Percentiles rank a stretch among this genome's conserved stretches.
Conservation (phyloP, 2,329 filamentous ascomycete genomes). For the Cytospora schulzeri region DNA sequence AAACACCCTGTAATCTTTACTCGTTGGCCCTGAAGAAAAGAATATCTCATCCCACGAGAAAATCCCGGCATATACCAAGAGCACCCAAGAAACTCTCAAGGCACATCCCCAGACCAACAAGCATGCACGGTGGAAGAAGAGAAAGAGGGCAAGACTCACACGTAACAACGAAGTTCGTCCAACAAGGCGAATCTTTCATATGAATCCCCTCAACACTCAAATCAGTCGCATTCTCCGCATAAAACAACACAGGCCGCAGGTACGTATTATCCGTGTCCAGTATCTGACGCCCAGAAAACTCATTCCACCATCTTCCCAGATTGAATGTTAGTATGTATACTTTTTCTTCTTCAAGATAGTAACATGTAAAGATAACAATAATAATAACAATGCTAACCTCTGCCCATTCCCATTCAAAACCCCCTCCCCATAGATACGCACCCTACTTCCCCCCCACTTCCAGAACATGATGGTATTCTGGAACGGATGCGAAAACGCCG, state of each 20-base stretch:
- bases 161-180: slow-evolving; percentile 64
- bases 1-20: neutral
- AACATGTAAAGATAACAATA: too few relatives aligned
- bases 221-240: slow-evolving; percentile 63
- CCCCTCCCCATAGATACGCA: slow-evolving; percentile 61
- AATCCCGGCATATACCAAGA: neutral
- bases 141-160: slow-evolving; percentile 37
- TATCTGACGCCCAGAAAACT: slow-evolving; percentile 36
- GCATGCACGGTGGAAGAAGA: neutral
- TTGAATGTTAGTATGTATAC: too few relatives aligned
- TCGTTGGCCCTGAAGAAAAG: neutral
- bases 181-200: slow-evolving; percentile 63
- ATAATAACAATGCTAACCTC: too few relatives aligned
- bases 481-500: slow-evolving; percentile 45
- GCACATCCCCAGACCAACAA: neutral
- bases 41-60: too few relatives aligned
- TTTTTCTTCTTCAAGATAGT: too few relatives aligned
- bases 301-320: slow-evolving; percentile 49
- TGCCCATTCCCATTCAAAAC: slow-evolving; percentile 58
- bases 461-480: slow-evolving; percentile 61
- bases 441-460: slow-evolving; percentile 64
- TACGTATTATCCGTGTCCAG: slow-evolving; percentile 57
- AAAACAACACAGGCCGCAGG: slow-evolving; percentile 61
- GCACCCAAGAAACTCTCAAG: neutral
- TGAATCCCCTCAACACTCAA: slow-evolving; percentile 59